These are phyloP conservation scores for Azolla pinnata DNA, from an alignment of 75 land plant genomes.

Conservation along the genomic window DNA sequence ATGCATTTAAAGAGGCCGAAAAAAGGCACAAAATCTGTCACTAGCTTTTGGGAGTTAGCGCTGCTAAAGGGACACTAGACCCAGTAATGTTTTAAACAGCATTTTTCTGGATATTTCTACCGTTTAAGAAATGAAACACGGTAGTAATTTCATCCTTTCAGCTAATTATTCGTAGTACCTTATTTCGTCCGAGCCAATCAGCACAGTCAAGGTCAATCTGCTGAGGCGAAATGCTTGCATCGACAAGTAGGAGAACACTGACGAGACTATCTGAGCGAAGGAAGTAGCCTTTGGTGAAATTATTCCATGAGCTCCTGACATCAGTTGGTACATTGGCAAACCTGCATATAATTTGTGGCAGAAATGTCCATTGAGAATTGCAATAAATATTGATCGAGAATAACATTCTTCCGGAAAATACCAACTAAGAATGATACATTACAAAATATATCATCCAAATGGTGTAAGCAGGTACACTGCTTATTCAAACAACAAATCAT, in stretches of 20 bases:
- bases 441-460: too few relatives aligned
- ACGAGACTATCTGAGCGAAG: slow-evolving; percentile 63
- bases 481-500: too few relatives aligned
- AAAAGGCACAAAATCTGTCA: too few relatives aligned
- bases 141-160: background rate
- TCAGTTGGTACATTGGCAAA: slow-evolving; percentile 64
- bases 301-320: slow-evolving; percentile 55
- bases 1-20: background rate
- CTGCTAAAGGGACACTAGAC: too few relatives aligned
- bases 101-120: background rate
- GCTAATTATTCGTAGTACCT: slow-evolving; percentile 27
- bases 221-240: slow-evolving; percentile 73
- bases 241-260: slow-evolving; percentile 54
- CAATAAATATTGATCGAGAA: too few relatives aligned
- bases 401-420: too few relatives aligned
- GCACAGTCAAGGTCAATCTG: slow-evolving; percentile 77
- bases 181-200: slow-evolving; percentile 76
- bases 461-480: too few relatives aligned
- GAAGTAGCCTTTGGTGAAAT: slow-evolving; percentile 77
- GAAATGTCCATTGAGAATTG: background rate
- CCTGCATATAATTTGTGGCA: too few relatives aligned
- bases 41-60: too few relatives aligned
- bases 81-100: background rate
- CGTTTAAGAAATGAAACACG: background rate
- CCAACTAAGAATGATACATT: too few relatives aligned